phyloP scores from a whole-genome alignment of 2,329 filamentous ascomycete genomes.

The Sordariomycetes sp. region DNA sequence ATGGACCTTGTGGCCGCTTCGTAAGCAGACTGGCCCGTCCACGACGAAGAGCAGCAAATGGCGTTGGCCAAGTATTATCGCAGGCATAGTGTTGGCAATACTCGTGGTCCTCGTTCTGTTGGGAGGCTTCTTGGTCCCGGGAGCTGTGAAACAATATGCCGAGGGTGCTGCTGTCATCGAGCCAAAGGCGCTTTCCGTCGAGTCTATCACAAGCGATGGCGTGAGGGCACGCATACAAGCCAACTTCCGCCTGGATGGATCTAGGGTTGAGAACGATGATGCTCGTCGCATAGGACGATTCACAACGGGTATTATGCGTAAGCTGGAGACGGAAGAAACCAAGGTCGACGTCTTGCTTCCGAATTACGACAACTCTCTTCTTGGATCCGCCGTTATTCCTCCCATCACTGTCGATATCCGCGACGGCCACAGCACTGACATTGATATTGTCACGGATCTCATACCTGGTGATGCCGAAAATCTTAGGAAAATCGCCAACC shows the following conservation, averaged over 20 bases:
- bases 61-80: slow-evolving; percentile 71
- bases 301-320: slow-evolving; percentile 70
- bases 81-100: slow-evolving; percentile 56
- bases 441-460: slow-evolving; percentile 74
- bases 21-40: slow-evolving; percentile 8
- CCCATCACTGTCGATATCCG: slow-evolving; percentile 66
- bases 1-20: slow-evolving; percentile 12
- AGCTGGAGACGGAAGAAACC: slow-evolving; percentile 66
- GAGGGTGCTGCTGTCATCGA: slow-evolving; percentile 75
- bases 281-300: slow-evolving; percentile 69
- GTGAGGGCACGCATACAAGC: slow-evolving; percentile 74
- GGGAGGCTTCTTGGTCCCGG: slow-evolving; percentile 72
- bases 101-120: slow-evolving; percentile 61
- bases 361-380: slow-evolving; percentile 66
- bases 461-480: slow-evolving; percentile 67
- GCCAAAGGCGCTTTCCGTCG: slow-evolving; percentile 75
- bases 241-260: slow-evolving; percentile 71
- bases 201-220: slow-evolving; percentile 72
- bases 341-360: slow-evolving; percentile 71
- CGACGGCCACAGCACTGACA: slow-evolving; percentile 65
- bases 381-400: slow-evolving; percentile 72
- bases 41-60: slow-evolving; percentile 14
- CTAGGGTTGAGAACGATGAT: slow-evolving; percentile 59
- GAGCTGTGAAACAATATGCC: slow-evolving; percentile 75
- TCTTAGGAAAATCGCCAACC: slow-evolving; percentile 72